Evolutionary conservation across 2,329 filamentous ascomycete genomes (phyloP), one percentile per base, ranked within the genome.

Genomic region (Penicillium sclerotigenum): DNA sequence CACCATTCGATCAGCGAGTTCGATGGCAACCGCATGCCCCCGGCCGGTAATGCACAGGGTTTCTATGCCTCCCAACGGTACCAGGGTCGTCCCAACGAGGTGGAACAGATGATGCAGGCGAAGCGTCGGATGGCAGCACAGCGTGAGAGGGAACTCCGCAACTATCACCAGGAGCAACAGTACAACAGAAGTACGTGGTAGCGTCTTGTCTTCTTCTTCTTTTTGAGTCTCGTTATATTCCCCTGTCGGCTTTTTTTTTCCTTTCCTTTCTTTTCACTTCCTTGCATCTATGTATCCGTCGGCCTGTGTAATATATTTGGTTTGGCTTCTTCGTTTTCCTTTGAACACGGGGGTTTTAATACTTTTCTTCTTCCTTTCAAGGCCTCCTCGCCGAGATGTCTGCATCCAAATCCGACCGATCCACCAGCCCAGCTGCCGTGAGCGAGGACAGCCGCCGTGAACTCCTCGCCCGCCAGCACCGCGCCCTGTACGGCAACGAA

Each of bases 111-210:
- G 86, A 90, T 96, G 83, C 94, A 97, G 86, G 92, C 91, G 71
- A 97, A 97, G 85, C 91, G 94, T 81, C 89, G 93, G 82, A 95
- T 97, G 90, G 94, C 94, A 72, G 94, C 94, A 76, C 94, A 97
- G 81, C 90, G 94, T 79, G 94, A 99, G 83, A 90, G 93, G 79
- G 94, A 99, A 82, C 87, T 99, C 77, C 91, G 94, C 79, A 99
- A 97, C 80, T 96, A 97, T 80, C 94, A 99, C 81, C 95, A 97
- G 80, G 94, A 99, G 85, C 94, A 99, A 85, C 94, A 99, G 86
- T 97, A 96, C 81, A 96, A 97, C 83, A 88, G 93, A 90, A 97
- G 94, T 97, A 80, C 69, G 76, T 77, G 73, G 77, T 76, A 75
- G 72, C 69, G 64, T 71, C 66, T 62, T 62, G 67, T 66, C 63